These are phyloP conservation scores for Aspergillus incahuasiensis DNA, from an alignment of 495 filamentous ascomycete species.

Conservation along the genomic window DNA sequence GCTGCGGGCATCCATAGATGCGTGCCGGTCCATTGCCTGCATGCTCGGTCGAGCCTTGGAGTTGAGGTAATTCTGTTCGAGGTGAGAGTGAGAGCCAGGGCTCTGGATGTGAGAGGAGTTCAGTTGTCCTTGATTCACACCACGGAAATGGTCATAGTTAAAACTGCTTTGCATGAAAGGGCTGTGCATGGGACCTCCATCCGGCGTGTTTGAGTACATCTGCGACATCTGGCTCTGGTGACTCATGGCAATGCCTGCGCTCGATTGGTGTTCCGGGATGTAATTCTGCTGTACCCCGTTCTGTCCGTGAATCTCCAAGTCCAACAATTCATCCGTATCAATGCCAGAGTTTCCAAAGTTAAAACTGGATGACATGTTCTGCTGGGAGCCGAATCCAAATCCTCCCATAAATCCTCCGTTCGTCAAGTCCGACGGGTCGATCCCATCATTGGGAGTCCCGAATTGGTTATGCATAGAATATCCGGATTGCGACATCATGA, in stretches of 20 bases:
- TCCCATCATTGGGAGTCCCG: slow-evolving; percentile 55
- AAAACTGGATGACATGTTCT: slow-evolving; percentile 49
- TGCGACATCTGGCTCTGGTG: slow-evolving; percentile 59
- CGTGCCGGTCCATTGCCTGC: slow-evolving; percentile 62
- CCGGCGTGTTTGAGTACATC: slow-evolving; percentile 79
- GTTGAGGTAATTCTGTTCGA: slow-evolving; percentile 49
- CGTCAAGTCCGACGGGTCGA: slow-evolving; percentile 83
- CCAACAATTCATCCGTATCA: slow-evolving; percentile 50
- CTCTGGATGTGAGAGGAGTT: slow-evolving; percentile 43
- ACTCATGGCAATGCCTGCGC: slow-evolving; percentile 43
- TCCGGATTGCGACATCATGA: slow-evolving; percentile 53
- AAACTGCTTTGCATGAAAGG: slow-evolving; percentile 73
- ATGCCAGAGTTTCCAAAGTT: slow-evolving; percentile 53
- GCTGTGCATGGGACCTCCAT: slow-evolving; percentile 81
- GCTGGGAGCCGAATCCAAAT: slow-evolving; percentile 45
- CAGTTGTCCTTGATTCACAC: slow-evolving; percentile 52
- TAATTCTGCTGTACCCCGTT: slow-evolving; percentile 44
- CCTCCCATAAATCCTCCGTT: slow-evolving; percentile 45
- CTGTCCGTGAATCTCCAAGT: slow-evolving; percentile 47
- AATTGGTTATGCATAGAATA: slow-evolving; percentile 67
- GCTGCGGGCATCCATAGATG: slow-evolving; percentile 64
- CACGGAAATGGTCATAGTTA: slow-evolving; percentile 61
- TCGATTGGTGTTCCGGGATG: slow-evolving; percentile 42
- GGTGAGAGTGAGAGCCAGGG: slow-evolving; percentile 50
- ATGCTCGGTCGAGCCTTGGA: slow-evolving; percentile 54